A percentile compares a stretch with the other conserved stretches of the same genome.
Conservation (phyloP, 2,329 filamentous ascomycete genomes). For the Westerdykella sp. region DNA sequence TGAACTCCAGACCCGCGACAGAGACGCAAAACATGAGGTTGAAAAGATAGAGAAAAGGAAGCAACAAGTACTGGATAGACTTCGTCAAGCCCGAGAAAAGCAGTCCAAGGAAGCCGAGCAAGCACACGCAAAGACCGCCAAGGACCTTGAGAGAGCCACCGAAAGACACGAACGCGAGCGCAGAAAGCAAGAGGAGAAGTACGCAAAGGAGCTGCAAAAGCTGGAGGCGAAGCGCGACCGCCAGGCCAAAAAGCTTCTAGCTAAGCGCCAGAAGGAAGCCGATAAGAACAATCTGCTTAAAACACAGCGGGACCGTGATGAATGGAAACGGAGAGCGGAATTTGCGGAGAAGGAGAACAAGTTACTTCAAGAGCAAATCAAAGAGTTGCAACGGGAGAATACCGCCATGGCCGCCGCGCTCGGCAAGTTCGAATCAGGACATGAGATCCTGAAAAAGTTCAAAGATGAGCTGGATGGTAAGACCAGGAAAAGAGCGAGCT, state of each 20-base stretch:
- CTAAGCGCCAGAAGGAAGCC: slow-evolving; percentile 57
- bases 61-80: slow-evolving; percentile 54
- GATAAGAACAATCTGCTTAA: slow-evolving; percentile 44
- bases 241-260: slow-evolving; percentile 59
- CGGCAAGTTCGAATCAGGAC: slow-evolving; percentile 36
- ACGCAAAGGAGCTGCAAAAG: slow-evolving; percentile 48
- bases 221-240: slow-evolving; percentile 60
- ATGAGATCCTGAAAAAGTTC: slow-evolving; percentile 27
- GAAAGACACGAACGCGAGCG: slow-evolving; percentile 58
- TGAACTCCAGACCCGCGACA: slow-evolving; percentile 7
- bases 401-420: slow-evolving; percentile 44
- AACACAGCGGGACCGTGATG: slow-evolving; percentile 45
- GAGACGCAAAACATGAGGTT: slow-evolving; percentile 47
- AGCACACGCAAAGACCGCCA: slow-evolving; percentile 34
- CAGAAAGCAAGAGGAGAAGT: slow-evolving; percentile 39
- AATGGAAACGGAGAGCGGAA: slow-evolving; percentile 42
- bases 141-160: slow-evolving; percentile 54
- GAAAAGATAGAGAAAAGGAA: slow-evolving; percentile 57
- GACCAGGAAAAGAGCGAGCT: slow-evolving; percentile 20
- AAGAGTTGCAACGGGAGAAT: slow-evolving; percentile 54
- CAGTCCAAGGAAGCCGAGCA: slow-evolving; percentile 34
- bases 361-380: slow-evolving; percentile 47
- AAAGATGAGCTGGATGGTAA: slow-evolving; percentile 24
- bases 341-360: slow-evolving; percentile 46
- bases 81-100: slow-evolving; percentile 51